Conservation (phyloP, 495 filamentous ascomycete genomes). For the Penicillium arizonense region DNA sequence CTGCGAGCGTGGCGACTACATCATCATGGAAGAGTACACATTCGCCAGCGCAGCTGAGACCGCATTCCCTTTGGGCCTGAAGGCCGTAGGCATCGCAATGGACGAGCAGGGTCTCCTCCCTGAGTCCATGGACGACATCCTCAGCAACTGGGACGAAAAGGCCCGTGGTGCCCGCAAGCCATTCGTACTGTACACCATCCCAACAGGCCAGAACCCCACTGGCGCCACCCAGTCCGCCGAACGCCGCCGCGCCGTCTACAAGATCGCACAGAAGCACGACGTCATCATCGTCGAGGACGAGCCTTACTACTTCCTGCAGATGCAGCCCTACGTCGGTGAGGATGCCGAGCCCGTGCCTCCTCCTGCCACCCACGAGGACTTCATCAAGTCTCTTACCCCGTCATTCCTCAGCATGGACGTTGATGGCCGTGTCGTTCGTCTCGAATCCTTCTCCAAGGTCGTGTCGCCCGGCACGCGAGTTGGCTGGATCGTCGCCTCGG, state of each 20-base stretch:
- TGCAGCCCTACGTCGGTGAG: slow-evolving; percentile 73
- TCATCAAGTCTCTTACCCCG: slow-evolving; percentile 59
- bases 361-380: slow-evolving; percentile 55
- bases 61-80: slow-evolving; percentile 71
- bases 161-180: slow-evolving; percentile 65
- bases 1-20: slow-evolving; percentile 63
- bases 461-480: slow-evolving; percentile 59
- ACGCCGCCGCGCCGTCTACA: slow-evolving; percentile 71
- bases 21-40: slow-evolving; percentile 85
- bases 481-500: slow-evolving; percentile 69
- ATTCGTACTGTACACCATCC: slow-evolving; percentile 54
- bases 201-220: slow-evolving; percentile 87
- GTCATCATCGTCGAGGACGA: slow-evolving; percentile 91
- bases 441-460: slow-evolving; percentile 71
- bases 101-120: slow-evolving; percentile 79
- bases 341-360: slow-evolving; percentile 49
- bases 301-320: slow-evolving; percentile 98
- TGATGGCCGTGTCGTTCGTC: slow-evolving; percentile 65
- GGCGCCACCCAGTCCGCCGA: slow-evolving; percentile 72
- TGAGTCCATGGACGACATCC: slow-evolving; percentile 59
- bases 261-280: slow-evolving; percentile 76
- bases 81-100: slow-evolving; percentile 69
- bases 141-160: slow-evolving; percentile 62
- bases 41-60: slow-evolving; percentile 83
- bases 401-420: slow-evolving; percentile 61